A percentile compares a stretch with the other conserved stretches of the same genome.
Conservation (phyloP, 2,329 filamentous ascomycete genomes). For the Penicillium hesseltinei region DNA sequence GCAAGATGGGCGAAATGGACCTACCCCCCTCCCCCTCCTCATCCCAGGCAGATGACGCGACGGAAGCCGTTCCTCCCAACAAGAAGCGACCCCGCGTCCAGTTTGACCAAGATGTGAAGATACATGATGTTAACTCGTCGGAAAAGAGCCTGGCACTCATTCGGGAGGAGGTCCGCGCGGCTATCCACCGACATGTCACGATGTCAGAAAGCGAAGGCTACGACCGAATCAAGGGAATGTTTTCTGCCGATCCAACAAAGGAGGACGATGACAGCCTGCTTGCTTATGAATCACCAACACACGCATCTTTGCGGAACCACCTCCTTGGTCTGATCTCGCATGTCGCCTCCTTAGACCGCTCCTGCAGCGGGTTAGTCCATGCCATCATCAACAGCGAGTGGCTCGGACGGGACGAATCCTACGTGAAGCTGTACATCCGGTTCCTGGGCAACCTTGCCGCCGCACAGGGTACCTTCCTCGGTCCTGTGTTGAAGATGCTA, state of each 20-base stretch:
- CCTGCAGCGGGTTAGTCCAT: conserved; percentile 58
- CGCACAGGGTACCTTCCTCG: conserved; percentile 76
- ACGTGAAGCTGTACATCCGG: conserved; percentile 56
- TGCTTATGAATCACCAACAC: conserved; percentile 49
- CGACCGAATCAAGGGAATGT: conserved; percentile 55
- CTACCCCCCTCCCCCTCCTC: conserved; percentile 34
- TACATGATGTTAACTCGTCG: conserved; percentile 32
- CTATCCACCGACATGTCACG: conserved; percentile 53
- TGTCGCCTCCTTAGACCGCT: conserved; percentile 54
- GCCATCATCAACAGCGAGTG: conserved; percentile 59
- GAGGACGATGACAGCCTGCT: conserved; percentile 32
- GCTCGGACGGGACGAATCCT: conserved; percentile 61
- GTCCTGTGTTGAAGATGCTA: conserved; percentile 73
- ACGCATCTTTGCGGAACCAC: conserved; percentile 56
- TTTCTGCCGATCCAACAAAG: conserved; percentile 49
- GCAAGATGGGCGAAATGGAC: conserved; percentile 39
- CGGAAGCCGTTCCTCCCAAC: conserved; percentile 29
- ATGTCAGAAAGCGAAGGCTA: conserved; percentile 56
- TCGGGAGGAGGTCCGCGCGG: conserved; percentile 60
- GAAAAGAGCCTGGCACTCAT: conserved; percentile 58
- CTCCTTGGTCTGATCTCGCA: conserved; percentile 58
- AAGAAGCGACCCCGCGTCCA: conserved; percentile 46
- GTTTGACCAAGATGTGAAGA: conserved; percentile 41
- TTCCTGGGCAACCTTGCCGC: conserved; percentile 68
- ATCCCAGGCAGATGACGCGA: conserved; percentile 29